Evolutionary conservation across 176 grass and related monocot species (phyloP).

Genomic region (Cocos nucifera): DNA sequence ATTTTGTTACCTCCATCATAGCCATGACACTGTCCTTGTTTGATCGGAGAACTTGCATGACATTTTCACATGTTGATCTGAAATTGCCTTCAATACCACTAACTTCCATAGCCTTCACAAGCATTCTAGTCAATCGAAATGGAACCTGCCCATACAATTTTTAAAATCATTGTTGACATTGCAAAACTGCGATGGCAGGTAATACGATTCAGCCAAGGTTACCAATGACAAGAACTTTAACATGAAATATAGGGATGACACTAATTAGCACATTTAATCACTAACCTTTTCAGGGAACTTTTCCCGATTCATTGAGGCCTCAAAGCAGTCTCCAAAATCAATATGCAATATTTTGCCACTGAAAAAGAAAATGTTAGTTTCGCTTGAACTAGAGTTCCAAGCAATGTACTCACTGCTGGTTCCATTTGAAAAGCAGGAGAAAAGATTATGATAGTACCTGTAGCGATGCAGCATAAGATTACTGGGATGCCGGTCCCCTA

Average conservation of each 20-base stretch:
- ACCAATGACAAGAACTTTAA: no score
- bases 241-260: no score
- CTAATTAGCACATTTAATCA: no score
- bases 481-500: constrained; percentile 95
- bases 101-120: constrained; percentile 99
- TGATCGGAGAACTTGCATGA: constrained; percentile 97
- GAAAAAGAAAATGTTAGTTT: constrained; percentile 15
- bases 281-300: constrained; percentile 98
- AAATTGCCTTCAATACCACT: constrained; percentile 98
- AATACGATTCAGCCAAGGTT: no score
- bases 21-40: constrained; percentile 98
- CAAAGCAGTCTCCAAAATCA: constrained; percentile 97
- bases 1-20: constrained; percentile 84
- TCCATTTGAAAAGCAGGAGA: no score
- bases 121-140: constrained; percentile 95
- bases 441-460: constrained; percentile 33
- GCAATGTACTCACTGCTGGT: no score
- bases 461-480: constrained; percentile 95
- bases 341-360: constrained; percentile 99
- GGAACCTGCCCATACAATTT: constrained; percentile 44
- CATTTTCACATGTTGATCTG: constrained; percentile 96
- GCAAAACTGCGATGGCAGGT: neutral
- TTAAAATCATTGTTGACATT: no score
- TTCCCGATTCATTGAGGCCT: constrained; percentile 96
- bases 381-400: no score